Evolutionary conservation across 2,329 filamentous ascomycete genomes (phyloP), one percentile per base, ranked within the genome.

Genomic region (Aspergillus sp.): DNA sequence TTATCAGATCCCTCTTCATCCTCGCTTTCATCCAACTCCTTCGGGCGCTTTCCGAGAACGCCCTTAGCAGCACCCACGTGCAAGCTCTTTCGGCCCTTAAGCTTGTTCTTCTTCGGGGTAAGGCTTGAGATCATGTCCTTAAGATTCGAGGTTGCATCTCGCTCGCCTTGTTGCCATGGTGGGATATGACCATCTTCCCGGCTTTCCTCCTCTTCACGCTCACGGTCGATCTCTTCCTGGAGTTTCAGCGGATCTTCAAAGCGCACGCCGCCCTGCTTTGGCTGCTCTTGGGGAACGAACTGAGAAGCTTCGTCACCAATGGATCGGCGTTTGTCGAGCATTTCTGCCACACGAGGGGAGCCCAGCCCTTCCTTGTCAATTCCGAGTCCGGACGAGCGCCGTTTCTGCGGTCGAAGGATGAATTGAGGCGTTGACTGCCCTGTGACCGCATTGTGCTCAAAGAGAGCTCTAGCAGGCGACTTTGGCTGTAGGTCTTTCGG

Each of bases 121-220:
- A 91, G 74, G 48, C 81, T 86, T 51, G 85, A 78, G 51, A 91
- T 91, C 80, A 89, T 84, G 53, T 88, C 85, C 53, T 81, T 85
- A 39, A 91, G 69, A 52, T 82, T 88, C 32, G 83, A 67, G 0
- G 85, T 86, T 2, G 73, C 74, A 53, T 88, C 84, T 42, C 74
- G 78, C 30, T 83, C 80, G 5, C 70, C 73, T 56, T 80, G 77
- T 27, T 76, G 73, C 7, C 46, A 43, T 2, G 51, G 49, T 1
- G 51, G 52, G 7, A 70, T 75, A n/a, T 78, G 74, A 7, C 75
- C 73, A 58, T 78, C 80, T 60, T 86, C 83, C 46, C 76, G 78
- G 25, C 78, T 77, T 53, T 82, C 76, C 51, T 86, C 83, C 47
- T 80, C 74, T 54, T 76, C 74, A 22, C 75, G 75, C 53, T 86